Base-by-base conservation (phyloP, 2,329 filamentous ascomycete genomes). In the Venturiaceae sp. region DNA sequence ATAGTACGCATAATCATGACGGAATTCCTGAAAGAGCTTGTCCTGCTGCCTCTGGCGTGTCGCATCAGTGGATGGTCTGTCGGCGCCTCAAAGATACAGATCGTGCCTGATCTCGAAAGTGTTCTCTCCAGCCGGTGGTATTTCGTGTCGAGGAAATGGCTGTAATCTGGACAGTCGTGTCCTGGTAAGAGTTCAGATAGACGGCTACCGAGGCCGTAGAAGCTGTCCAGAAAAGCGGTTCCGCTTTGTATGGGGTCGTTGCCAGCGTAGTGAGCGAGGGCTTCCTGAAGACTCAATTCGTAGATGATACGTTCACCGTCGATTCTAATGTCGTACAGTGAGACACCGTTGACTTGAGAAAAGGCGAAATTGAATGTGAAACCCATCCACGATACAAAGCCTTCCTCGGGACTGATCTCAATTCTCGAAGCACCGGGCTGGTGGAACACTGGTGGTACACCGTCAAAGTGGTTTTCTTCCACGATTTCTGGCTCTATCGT, bases 281-380 rank as follows among this genome's bases (percentile, higher is more conserved):
- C 78, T 64, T 81, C n/a, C 63, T 82, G 77, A 53, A 81, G 68
- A 7, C 74, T 74, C 3, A 81, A 72, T 66, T 81, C 77, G 63
- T 81, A 81, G 50, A 81, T 68, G 44, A 81, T 71, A 1, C 77
- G 70, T 61, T 80, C 73, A 13, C 74, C 76, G 61, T 77, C 76
- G 67, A 77, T 80, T 28, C 71, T 71, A 60, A 81, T 76, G 62
- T 81, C 79, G 63, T 73, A 77, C 14, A 81, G 67, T 61, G 71
- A 72, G 11, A 80, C 62, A 1, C 77, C 79, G n/a, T n/a, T n/a
- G n/a, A n/a, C n/a, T n/a, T n/a, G n/a, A n/a, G n/a, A n/a, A n/a
- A n/a, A n/a, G n/a, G n/a, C n/a, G n/a, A n/a, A n/a, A n/a, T n/a
- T n/a, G n/a, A n/a, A n/a, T n/a, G n/a, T n/a, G n/a, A n/a, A n/a